Base-by-base conservation (phyloP, 306 rosid genomes). In the Ceratonia siliqua region DNA sequence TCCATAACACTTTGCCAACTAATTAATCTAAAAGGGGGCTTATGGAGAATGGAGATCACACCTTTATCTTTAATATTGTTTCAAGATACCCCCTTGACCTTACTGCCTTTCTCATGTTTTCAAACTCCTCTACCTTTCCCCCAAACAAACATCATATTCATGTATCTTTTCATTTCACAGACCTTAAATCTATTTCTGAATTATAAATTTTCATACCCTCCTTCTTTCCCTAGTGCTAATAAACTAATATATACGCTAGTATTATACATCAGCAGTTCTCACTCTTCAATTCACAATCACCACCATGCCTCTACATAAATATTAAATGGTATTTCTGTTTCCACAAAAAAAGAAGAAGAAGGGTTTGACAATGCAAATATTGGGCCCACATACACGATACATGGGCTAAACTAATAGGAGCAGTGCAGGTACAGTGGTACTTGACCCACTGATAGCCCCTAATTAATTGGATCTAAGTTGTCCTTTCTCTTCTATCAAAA, bases 381-480 rank as follows among this genome's bases (percentile, higher is more conserved):
- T 43, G 87, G 87, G 80, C 86, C 89, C 88, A 83, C 82, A 52
- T 5, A 58, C 38, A 83, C 74, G 25, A 85, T 83, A 65, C 30
- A 75, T 48, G 86, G 86, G 89, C 88, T 79, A 85, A 67, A 69
- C 70, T 42, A 32, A 73, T 54, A 73, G 85, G 81, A 81, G 78
- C 78, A 85, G 49, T 20, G 75, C 56, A 81, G 86, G 88, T 79
- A 81, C 82, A 65, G 61, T 68, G 76, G 85, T 50, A 81, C 81
- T 62, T 70, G 84, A 88, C 76, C 86, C 85, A 68, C 62, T 62
- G 61, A 80, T 62, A 67, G 77, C 72, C 74, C 79, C 76, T 54
- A 36, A 68, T 75, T 66, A 76, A 71, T 70, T 72, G 76, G 85
- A 86, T 75, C 75, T 72, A 77, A 75, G 22, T 81, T 79, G 84